Evolutionary conservation across 1,139 yeast genomes (phyloP), one percentile per base, ranked within the genome.

Genomic region (Hansenula lynferdii): DNA sequence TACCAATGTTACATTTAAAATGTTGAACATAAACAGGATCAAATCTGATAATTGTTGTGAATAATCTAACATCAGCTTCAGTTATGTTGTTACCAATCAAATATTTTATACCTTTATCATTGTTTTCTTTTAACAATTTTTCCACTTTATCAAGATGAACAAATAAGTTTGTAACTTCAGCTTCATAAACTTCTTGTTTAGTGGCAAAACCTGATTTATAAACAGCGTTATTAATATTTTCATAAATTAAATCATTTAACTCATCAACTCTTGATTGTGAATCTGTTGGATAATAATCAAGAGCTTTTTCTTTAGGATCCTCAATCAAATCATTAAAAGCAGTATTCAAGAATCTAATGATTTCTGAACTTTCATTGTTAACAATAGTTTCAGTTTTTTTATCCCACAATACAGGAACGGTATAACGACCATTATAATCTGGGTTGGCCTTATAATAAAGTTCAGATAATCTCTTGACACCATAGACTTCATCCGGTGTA

Each of bases 391-490:
- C 66, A 28, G 74, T 72, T 61, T 89, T 81, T 56, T 75, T 84
- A 60, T 90, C 97, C 95, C 96, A 90, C 51, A 90, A 69, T 2
- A 89, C 85, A 1, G 97, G 97, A 28, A 90, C 97, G 2, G 97
- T 90, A 58, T 77, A 85, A 47, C 97, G 71, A 5, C 94, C 96
- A 16, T 60, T 65, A 60, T 87, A 90, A 27, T 82, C 74, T 4
- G 92, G 82, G 39, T 86, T 69, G 12, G 85, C 87, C 60, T 79
- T 80, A 61, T 66, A 80, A 61, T 90, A 90, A 29, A 90, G 56
- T 48, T 90, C 83, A 31, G 81, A 71, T 39, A 90, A 51, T 50
- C 87, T 70, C 41, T 71, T 61, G 45, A 69, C 66, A n/a, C 78
- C 80, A 56, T 85, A 73, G 36, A 82, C 46, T 16, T 77, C 80